Evolutionary conservation across 192 early-diverging fungal genomes (phyloP).

Genomic region (Backusella tarrabulga): DNA sequence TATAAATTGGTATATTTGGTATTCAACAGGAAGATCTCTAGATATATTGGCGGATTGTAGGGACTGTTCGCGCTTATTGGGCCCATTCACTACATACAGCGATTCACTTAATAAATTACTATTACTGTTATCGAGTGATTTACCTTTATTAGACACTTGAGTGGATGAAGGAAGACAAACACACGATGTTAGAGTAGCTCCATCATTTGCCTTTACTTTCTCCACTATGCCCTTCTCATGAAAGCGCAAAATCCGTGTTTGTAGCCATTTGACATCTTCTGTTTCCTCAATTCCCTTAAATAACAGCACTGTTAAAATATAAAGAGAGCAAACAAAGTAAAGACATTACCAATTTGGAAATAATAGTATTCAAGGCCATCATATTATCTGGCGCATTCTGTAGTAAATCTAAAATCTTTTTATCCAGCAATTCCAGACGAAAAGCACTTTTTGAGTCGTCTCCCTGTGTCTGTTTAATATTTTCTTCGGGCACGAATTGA

Average conservation of each 20-base stretch:
- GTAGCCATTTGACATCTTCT: neutral
- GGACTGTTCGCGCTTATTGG: neutral
- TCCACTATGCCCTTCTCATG: neutral
- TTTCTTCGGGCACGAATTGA: neutral
- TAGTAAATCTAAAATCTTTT: neutral
- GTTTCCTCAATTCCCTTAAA: neutral
- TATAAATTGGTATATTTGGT: conserved; percentile 5
- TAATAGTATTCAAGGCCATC: neutral
- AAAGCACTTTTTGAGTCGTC: neutral
- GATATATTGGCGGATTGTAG: neutral
- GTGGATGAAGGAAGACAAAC: neutral
- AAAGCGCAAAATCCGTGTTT: neutral
- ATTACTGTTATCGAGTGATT: neutral
- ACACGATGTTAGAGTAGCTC: neutral
- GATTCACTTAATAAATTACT: neutral
- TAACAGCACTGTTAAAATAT: neutral
- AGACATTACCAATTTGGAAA: neutral
- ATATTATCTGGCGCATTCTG: neutral
- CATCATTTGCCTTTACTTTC: neutral
- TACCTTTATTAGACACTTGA: neutral
- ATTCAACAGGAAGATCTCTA: conserved; percentile 7
- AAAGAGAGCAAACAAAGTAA: no score
- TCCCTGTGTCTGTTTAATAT: neutral
- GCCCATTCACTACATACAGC: neutral
- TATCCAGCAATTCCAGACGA: neutral